Evolutionary conservation across 495 filamentous ascomycete genomes (phyloP), one percentile per base, ranked within the genome.

Genomic region (Xylaria castorea): DNA sequence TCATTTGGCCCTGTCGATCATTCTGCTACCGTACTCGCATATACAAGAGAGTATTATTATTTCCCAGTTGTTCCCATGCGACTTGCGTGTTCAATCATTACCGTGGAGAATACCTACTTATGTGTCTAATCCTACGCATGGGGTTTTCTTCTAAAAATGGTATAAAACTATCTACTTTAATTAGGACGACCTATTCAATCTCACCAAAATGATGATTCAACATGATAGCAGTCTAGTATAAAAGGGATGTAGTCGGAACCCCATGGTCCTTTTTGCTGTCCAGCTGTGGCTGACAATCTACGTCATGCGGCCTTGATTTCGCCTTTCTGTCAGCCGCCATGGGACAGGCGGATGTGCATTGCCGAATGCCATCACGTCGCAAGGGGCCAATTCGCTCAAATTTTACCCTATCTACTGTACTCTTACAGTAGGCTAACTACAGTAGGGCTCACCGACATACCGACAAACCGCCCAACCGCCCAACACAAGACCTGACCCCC

Each of bases 371-470:
- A 44, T 44, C 60, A 11, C 38, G 61, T 44, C 61, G 58, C 34
- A 61, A n/a, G 32, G 58, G 53, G 53, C 53, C 53, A 57, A 57
- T 32, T 57, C 53, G 16, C 27, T n/a, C 58, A 38, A 61, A 60
- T 36, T 34, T 36, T 9, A n/a, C 55, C 16, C 30, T 60, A 60
- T 32, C 5, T 36, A 20, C 8, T 5, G 12, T 42, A 42, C 44
- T 48, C 44, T 20, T 48, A 5, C 44, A 48, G 16, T 27, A 60
- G 20, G n/a, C n/a, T n/a, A n/a, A n/a, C n/a, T 36, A 60, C 30
- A 30, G 30, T 34, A 61, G 34, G 34, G 58, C 70, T 74, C 76
- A 79, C 76, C 78, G 78, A 80, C 74, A 78, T 42, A 42, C 38
- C 38, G 38, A 42, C 38, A 42, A 42, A 5, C 1, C 38, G 38